Base-by-base conservation (phyloP, 441 rosid species). In the Gossypium davidsonii region DNA sequence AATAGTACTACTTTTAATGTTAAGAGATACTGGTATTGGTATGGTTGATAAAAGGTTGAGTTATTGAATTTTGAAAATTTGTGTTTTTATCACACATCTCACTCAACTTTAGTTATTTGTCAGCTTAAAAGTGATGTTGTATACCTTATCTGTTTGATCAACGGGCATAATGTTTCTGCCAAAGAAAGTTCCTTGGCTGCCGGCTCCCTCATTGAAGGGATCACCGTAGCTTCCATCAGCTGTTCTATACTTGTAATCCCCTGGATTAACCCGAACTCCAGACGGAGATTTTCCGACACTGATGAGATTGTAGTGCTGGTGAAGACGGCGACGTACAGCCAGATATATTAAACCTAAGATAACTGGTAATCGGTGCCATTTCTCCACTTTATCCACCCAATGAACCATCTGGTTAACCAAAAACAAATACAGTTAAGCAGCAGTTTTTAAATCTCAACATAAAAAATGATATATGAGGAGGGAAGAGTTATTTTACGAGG, bases 341-440 rank as follows among this genome's bases (percentile, higher is more conserved):
- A 86, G 73, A 58, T 86, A 88, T 26, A 77, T 6, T 1, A 86
- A 44, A 2, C 90, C 90, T 7, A 88, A 62, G 25, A 86, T 44
- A 2, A 88, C 92, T 4, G 92, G 92, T 48, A 88, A 76, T 73
- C 83, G 81, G 14, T 73, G 83, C 92, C 90, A 88, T 74, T 82
- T 56, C 20, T 77, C 75, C 64, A 79, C 37, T 78, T 79, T 86
- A 78, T 88, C 88, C 15, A 84, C 57, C 51, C 66, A 66, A 69
- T 86, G 90, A 46, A 88, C 81, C 28, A 85, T 79, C 92, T 86
- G 81, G 76, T n/a, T 6, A 52, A 52, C 34, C 11, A 57, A 8
- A 28, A 48, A 14, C 15, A 31, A 31, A 31, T 31, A 31, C 37
- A 31, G 6, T 31, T 31, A 31, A 31, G 37, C 37, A 31, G 37